Base-by-base conservation (phyloP, 306 rosid species). In the Fragaria nilgerrensis region DNA sequence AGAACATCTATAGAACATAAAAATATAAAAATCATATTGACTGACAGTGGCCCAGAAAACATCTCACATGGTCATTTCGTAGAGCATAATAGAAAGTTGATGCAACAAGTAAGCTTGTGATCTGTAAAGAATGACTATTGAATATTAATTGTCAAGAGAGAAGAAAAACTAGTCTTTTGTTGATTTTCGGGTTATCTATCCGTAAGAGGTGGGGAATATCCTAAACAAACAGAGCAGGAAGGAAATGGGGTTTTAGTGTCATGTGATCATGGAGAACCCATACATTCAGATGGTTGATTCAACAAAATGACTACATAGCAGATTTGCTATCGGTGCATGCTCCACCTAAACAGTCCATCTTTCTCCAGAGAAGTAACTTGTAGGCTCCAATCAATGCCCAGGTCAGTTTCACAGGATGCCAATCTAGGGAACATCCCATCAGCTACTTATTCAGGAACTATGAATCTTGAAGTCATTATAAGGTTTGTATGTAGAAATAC, bases 381-480 rank as follows among this genome's bases (percentile, higher is more conserved):
- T 16, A 14, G 50, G 50, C 50, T 47, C 16, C 50, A 14, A 47
- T 47, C 17, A 47, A 47, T 47, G 50, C 50, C 50, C 17, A 3
- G 11, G 13, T 47, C 50, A 47, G 50, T 13, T 47, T 2, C 1
- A 17, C 50, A 47, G 50, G 50, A 47, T 13, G 50, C 17, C 50
- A 47, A 12, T 47, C 50, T 12, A 47, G 16, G 50, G 50, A 47
- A 47, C 17, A 47, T 16, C 17, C 50, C 50, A 47, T 47, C 17
- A 16, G 5, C 50, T 47, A 12, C 50, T 47, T 47, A 44, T 44
- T 44, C 17, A 47, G 50, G 50, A 14, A 47, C 50, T 13, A 47
- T 48, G 68, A 75, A 83, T 68, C 75, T 75, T 65, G 61, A 66
- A 32, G 70, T 52, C 15, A 74, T 69, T 65, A 67, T 15, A 71